phyloP scores from a whole-genome alignment of 768 basidiomycete species.

The Strobilomyces dryophilus region DNA sequence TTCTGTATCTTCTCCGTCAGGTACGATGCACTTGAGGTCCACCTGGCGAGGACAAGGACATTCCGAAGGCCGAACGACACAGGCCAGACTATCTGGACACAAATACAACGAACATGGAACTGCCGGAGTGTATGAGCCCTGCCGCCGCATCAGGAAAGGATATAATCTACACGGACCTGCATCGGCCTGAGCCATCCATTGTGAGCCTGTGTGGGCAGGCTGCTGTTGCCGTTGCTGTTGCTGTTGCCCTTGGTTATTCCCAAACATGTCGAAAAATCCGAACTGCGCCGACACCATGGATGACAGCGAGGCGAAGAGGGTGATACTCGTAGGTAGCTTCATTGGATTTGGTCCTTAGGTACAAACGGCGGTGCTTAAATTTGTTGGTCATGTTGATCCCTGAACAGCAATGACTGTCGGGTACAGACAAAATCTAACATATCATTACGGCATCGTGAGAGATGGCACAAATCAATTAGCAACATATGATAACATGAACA shows the following conservation, averaged over 20 bases:
- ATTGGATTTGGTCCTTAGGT: conserved; percentile 1
- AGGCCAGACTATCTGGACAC: conserved; percentile 71
- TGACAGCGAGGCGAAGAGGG: conserved; percentile 20
- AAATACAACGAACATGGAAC: conserved; percentile 72
- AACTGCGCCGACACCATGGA: conserved; percentile 59
- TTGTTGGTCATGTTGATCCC: too few species aligned
- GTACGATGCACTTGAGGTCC: conserved; percentile 73
- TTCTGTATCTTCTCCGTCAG: conserved; percentile 49
- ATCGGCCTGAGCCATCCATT: conserved; percentile 66
- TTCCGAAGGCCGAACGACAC: conserved; percentile 47
- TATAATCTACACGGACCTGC: conserved; percentile 41
- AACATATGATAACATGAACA: conserved; percentile 27
- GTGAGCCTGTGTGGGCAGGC: conserved; percentile 41
- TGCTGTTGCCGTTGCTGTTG: conserved; percentile 53
- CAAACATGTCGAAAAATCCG: conserved; percentile 78
- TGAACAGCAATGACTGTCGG: not conserved
- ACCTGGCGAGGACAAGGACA: conserved; percentile 77
- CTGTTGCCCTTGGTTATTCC: conserved; percentile 44
- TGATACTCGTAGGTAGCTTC: conserved; percentile 4
- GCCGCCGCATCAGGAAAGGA: not conserved
- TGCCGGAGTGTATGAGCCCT: conserved; percentile 25
- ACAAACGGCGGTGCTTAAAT: not conserved
- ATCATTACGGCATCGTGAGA: conserved; percentile 26
- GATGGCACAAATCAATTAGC: conserved; percentile 31
- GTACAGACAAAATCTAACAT: conserved; percentile 15